Conservation (phyloP, 164 flowering plant species). For the Litsea cubeba region DNA sequence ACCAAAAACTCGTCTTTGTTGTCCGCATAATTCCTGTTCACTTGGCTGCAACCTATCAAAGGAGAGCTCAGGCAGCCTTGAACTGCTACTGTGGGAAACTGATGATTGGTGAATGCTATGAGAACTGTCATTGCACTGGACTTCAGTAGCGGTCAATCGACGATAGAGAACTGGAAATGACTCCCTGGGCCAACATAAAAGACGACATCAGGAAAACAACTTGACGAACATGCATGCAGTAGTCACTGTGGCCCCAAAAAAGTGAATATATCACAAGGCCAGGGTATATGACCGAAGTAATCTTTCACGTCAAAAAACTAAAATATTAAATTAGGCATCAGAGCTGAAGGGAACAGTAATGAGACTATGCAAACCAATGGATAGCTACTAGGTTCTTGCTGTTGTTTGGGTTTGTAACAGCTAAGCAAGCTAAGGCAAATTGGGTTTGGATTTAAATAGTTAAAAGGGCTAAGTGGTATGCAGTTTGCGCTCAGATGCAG, state of each 20-base stretch:
- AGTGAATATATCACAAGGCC: background rate
- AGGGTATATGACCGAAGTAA: background rate
- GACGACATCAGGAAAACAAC: background rate
- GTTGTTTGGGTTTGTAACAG: too few species aligned
- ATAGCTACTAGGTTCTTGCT: too few species aligned
- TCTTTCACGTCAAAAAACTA: background rate
- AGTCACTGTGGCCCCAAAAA: background rate
- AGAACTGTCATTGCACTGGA: conserved; percentile 31
- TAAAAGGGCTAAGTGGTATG: too few species aligned
- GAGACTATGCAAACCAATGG: too few species aligned
- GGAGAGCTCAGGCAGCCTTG: conserved; percentile 43
- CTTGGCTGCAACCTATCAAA: conserved; percentile 46
- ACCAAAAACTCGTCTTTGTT: conserved; percentile 38
- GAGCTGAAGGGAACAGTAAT: too few species aligned
- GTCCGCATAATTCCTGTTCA: conserved; percentile 37
- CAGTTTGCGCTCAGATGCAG: too few species aligned
- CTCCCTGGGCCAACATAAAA: conserved; percentile 24
- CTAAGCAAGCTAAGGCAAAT: too few species aligned
- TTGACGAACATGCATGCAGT: background rate
- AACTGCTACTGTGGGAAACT: conserved; percentile 26
- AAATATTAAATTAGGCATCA: too few species aligned
- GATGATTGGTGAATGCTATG: conserved; percentile 32
- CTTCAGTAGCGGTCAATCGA: conserved; percentile 38
- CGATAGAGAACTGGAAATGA: conserved; percentile 25
- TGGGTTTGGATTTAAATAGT: too few species aligned